These are phyloP conservation scores for Podila verticillata DNA, from an alignment of 192 early-diverging fungal genomes.

Conservation along the genomic window DNA sequence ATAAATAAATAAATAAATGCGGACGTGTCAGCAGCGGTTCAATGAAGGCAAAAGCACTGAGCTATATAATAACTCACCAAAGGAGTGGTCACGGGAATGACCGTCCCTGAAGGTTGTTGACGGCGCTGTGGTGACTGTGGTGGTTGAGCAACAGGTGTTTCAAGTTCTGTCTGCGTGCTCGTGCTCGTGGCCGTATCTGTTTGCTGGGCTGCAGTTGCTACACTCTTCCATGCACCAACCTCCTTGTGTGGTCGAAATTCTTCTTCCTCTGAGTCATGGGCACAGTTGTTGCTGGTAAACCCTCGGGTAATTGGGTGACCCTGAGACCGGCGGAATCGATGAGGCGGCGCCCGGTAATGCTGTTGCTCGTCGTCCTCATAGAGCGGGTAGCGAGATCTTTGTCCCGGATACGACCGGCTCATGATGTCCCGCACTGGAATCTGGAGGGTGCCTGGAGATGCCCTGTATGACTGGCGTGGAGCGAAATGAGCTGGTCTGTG, in stretches of 20 bases:
- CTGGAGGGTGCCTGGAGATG: background rate
- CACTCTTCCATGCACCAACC: background rate
- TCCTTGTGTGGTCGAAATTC: background rate
- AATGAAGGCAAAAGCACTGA: too few relatives aligned
- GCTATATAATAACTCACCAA: too few relatives aligned
- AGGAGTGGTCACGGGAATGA: too few relatives aligned
- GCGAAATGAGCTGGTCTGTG: background rate
- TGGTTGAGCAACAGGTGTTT: too few relatives aligned
- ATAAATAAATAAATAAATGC: background rate
- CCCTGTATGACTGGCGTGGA: background rate
- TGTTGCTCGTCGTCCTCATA: background rate
- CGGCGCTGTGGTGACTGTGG: too few relatives aligned
- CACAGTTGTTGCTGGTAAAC: background rate
- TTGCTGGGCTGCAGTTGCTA: background rate
- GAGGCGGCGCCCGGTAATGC: background rate
- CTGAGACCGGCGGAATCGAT: background rate
- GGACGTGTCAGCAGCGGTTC: background rate
- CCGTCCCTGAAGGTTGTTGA: too few relatives aligned
- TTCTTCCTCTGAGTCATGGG: background rate
- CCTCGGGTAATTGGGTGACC: background rate
- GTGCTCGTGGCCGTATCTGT: background rate
- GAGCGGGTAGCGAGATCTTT: background rate
- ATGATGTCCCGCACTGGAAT: background rate
- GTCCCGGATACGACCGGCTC: background rate
- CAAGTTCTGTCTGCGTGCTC: background rate